Conservation (phyloP, 495 filamentous ascomycete species). For the Jackrogersella minutella region DNA sequence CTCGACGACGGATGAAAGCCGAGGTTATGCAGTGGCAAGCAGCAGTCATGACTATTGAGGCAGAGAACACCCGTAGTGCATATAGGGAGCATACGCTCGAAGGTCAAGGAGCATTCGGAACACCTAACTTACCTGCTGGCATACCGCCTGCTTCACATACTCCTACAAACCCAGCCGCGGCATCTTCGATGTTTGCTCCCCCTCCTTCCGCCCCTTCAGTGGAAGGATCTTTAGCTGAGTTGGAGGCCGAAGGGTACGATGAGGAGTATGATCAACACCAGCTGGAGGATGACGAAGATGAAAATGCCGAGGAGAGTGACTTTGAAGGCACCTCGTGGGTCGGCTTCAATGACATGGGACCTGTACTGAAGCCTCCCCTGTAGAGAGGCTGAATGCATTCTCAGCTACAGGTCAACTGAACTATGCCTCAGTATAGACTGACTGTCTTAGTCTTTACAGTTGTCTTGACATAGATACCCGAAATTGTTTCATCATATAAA, state of each 20-base stretch:
- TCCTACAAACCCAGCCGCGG: neutral
- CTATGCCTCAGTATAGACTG: too few species aligned
- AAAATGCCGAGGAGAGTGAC: constrained; percentile 9
- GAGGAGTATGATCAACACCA: constrained; percentile 16
- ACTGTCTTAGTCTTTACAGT: neutral
- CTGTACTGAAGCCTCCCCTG: constrained; percentile 15
- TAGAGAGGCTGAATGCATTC: neutral
- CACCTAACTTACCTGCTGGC: neutral
- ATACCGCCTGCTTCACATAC: neutral
- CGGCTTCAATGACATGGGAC: constrained; percentile 1
- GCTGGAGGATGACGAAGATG: constrained; percentile 32
- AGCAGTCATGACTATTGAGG: constrained; percentile 39
- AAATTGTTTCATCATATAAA: neutral
- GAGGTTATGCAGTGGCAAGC: constrained; percentile 41
- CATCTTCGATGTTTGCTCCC: neutral
- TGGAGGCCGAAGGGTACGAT: constrained; percentile 3
- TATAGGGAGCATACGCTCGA: neutral
- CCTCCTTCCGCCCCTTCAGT: neutral
- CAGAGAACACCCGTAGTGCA: constrained; percentile 7
- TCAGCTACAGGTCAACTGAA: neutral
- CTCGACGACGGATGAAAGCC: constrained; percentile 36
- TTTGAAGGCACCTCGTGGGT: constrained; percentile 16
- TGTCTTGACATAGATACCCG: neutral
- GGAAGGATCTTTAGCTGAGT: neutral
- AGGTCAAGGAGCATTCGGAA: neutral